Base-by-base conservation (phyloP, 306 rosid genomes). In the Begonia loranthoides region DNA sequence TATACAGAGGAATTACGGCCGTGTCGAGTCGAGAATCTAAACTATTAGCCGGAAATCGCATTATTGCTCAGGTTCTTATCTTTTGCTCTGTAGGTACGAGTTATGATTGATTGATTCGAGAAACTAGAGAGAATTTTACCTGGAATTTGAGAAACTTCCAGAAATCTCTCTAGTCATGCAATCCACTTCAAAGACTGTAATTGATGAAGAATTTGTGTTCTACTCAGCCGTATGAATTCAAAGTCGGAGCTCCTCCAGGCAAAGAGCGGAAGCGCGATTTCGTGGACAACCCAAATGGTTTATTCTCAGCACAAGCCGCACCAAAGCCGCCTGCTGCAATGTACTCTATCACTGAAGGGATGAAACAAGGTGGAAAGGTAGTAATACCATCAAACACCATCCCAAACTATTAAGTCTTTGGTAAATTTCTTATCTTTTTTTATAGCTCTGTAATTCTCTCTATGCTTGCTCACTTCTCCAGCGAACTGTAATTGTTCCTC, bases 271-370 rank as follows among this genome's bases (percentile, higher is more conserved):
- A 85, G 65, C 85, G 95, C 12, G 95, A 85, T 6, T 82, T 75
- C 66, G 95, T 76, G 10, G 95, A 90, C 68, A 90, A 82, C 41
- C 94, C 95, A 15, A 90, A 90, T 65, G 95, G 95, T 58, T 63
- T 90, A 33, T 85, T 90, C 74, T 90, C 95, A 15, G 95, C 95
- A 57, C 97, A 90, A 76, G 97, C 97, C 44, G 75, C 95, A 46
- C 97, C 97, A 9, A 90, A 80, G 73, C 97, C 97, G 21, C 97
- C 95, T 1, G 69, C 74, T 9, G 95, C 97, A 19, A 62, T 90
- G 92, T 85, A 90, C 60, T 46, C 80, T 2, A 39, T 78, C 14
- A 77, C 87, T 0, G 76, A 90, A 67, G 97, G 97, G 62, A 90
- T 85, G 97, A 79, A 74, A 72, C 78, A 76, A 13, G 95, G 97